phyloP scores from a whole-genome alignment of 148 eudicot genomes.

The Cornus controversa region DNA sequence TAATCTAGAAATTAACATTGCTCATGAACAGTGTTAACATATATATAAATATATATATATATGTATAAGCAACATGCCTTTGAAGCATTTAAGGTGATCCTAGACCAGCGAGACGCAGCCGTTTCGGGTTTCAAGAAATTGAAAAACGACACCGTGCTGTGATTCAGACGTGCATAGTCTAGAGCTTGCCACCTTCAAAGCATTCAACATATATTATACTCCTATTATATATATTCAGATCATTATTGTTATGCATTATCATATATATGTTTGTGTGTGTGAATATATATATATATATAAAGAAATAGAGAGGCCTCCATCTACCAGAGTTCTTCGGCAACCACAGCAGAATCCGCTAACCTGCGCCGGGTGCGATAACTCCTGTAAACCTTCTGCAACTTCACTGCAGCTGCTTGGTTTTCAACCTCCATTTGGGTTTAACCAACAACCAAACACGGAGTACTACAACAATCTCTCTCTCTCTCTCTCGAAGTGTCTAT shows the following conservation, averaged over 20 bases:
- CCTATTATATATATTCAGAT: not conserved
- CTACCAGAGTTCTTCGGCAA: conserved; percentile 6
- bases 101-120: not conserved
- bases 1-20: not conserved
- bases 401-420: not conserved
- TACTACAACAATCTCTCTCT: not conserved
- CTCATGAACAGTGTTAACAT: too few relatives aligned
- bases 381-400: conserved; percentile 2
- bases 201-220: too few relatives aligned
- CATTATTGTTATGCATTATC: not conserved
- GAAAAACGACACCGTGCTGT: not conserved
- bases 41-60: too few relatives aligned
- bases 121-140: not conserved
- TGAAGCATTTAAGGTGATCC: conserved; percentile 1
- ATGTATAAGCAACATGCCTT: not conserved
- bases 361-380: conserved; percentile 9
- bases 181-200: conserved; percentile 10
- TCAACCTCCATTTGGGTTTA: not conserved
- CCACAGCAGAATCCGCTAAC: conserved; percentile 5
- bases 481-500: not conserved
- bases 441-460: too few relatives aligned
- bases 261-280: not conserved
- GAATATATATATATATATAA: not conserved
- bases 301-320: not conserved
- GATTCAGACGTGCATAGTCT: conserved; percentile 5